Percentiles rank a stretch among this genome's conserved stretches.
phyloP scores from a whole-genome alignment of 495 filamentous ascomycete species.

The Hyaloscypha hepaticicola region DNA sequence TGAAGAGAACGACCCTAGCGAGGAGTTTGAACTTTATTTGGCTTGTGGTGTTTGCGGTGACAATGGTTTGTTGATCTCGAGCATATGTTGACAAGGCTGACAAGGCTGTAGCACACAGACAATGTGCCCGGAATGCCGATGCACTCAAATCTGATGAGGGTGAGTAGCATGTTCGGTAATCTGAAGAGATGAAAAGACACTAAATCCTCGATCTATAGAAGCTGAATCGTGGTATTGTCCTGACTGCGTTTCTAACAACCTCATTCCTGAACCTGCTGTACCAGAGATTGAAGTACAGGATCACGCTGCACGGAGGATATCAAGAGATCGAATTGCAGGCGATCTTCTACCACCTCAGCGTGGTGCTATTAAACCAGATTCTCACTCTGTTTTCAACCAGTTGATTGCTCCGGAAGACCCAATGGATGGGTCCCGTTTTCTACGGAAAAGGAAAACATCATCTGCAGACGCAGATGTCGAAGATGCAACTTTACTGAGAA shows the following conservation, averaged over 20 bases:
- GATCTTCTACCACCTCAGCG: slow-evolving; percentile 76
- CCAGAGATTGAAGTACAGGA: slow-evolving; percentile 27
- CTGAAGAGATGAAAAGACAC: slow-evolving; percentile 15
- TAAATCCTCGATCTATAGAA: slow-evolving; percentile 46
- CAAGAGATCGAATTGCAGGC: slow-evolving; percentile 44
- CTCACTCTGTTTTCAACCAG: slow-evolving; percentile 83
- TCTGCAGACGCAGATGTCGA: slow-evolving; percentile 32
- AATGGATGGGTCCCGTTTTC: slow-evolving; percentile 78
- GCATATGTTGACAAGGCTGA: slow-evolving; percentile 39
- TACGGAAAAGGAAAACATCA: slow-evolving; percentile 80
- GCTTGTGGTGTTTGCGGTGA: slow-evolving; percentile 80
- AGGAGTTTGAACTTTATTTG: slow-evolving; percentile 85
- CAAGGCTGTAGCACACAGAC: slow-evolving; percentile 72
- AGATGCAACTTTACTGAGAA: slow-evolving; percentile 19
- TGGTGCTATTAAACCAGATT: slow-evolving; percentile 68
- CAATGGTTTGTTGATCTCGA: slow-evolving; percentile 65
- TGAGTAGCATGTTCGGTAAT: slow-evolving; percentile 40
- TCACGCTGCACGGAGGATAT: slow-evolving; percentile 24
- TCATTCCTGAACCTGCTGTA: slow-evolving; percentile 50
- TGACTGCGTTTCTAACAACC: slow-evolving; percentile 67
- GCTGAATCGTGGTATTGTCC: slow-evolving; percentile 76
- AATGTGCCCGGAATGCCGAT: slow-evolving; percentile 83
- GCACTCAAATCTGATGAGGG: slow-evolving; percentile 68
- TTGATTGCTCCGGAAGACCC: slow-evolving; percentile 77
- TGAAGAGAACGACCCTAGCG: slow-evolving; percentile 39